Conservation (phyloP, 495 filamentous ascomycete genomes). For the Hamigera avellanea region DNA sequence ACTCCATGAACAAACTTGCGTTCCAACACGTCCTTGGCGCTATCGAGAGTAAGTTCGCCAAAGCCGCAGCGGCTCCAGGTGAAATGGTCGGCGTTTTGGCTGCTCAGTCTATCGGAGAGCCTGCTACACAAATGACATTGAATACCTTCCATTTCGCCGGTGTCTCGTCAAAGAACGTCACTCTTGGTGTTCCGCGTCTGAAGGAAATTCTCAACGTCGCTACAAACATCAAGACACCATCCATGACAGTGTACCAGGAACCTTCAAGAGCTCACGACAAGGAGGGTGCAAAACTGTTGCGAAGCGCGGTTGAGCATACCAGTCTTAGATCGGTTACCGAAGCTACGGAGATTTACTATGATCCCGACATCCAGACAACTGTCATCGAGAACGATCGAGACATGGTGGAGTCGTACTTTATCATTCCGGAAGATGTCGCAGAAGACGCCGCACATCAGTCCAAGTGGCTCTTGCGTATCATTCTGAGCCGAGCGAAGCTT, state of each 20-base stretch:
- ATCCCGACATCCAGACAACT: conserved; percentile 79
- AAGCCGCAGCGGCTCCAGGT: conserved; percentile 72
- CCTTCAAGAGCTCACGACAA: conserved; percentile 44
- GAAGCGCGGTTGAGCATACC: conserved; percentile 89
- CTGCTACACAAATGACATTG: conserved; percentile 97
- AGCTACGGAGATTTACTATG: conserved; percentile 91
- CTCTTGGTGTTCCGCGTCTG: conserved; percentile 93
- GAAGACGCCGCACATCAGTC: conserved; percentile 70
- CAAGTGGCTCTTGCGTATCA: conserved; percentile 87
- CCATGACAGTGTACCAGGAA: conserved; percentile 87
- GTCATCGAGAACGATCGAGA: conserved; percentile 79
- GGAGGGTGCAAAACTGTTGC: conserved; percentile 72
- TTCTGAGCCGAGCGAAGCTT: conserved; percentile 85
- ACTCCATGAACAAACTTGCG: conserved; percentile 79
- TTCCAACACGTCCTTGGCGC: conserved; percentile 90
- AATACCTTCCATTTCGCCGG: conserved; percentile 99
- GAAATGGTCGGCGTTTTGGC: conserved; percentile 99
- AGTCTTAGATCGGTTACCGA: conserved; percentile 83
- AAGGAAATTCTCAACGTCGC: conserved; percentile 99
- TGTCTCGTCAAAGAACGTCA: conserved; percentile 99
- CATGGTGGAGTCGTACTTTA: conserved; percentile 94
- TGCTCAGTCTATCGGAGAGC: conserved; percentile 96
- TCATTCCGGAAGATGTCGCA: conserved; percentile 73
- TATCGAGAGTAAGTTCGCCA: conserved; percentile 72
- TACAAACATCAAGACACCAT: conserved; percentile 95